Conservation (phyloP, 2,329 filamentous ascomycete species). For the Helminthosporium solani region DNA sequence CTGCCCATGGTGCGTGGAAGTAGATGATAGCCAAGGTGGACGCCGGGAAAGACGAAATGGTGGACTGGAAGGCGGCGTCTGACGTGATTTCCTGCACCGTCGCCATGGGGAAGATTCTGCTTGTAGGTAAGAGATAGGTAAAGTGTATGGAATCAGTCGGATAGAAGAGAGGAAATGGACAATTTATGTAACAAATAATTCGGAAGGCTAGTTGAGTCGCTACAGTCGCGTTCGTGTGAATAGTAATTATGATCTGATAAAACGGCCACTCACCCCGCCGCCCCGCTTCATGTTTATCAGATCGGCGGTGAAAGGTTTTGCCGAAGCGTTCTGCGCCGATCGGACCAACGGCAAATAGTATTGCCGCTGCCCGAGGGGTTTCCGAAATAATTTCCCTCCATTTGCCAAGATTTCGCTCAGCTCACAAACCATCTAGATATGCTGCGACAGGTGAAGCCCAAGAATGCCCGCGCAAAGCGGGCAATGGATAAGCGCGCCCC, state of each 20-base stretch:
- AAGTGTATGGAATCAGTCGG: no score
- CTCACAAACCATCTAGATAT: slow-evolving; percentile 21
- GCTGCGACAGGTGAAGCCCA: slow-evolving; percentile 56
- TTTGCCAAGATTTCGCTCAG: slow-evolving; percentile 24
- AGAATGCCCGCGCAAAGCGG: slow-evolving; percentile 88
- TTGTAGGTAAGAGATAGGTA: no score
- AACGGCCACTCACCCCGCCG: slow-evolving; percentile 14
- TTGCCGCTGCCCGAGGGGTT: slow-evolving; percentile 13
- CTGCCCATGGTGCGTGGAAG: slow-evolving; percentile 96
- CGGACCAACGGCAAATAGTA: no score
- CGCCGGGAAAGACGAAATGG: slow-evolving; percentile 66
- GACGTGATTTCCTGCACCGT: slow-evolving; percentile 74
- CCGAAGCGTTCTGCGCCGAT: no score
- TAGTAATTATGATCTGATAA: slow-evolving; percentile 24
- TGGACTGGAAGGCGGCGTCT: slow-evolving; percentile 70
- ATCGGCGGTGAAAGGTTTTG: slow-evolving; percentile 13
- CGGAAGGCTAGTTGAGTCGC: no score
- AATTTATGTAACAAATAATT: no score
- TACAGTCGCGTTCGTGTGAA: not conserved
- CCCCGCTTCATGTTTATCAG: slow-evolving; percentile 14
- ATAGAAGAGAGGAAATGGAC: no score
- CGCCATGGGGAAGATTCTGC: slow-evolving; percentile 39
- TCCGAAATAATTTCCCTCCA: slow-evolving; percentile 17
- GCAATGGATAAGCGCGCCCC: slow-evolving; percentile 91
- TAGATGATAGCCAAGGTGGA: slow-evolving; percentile 80